Base-by-base conservation (phyloP, 371 early-diverging fungal species). In the Mucor indicus region DNA sequence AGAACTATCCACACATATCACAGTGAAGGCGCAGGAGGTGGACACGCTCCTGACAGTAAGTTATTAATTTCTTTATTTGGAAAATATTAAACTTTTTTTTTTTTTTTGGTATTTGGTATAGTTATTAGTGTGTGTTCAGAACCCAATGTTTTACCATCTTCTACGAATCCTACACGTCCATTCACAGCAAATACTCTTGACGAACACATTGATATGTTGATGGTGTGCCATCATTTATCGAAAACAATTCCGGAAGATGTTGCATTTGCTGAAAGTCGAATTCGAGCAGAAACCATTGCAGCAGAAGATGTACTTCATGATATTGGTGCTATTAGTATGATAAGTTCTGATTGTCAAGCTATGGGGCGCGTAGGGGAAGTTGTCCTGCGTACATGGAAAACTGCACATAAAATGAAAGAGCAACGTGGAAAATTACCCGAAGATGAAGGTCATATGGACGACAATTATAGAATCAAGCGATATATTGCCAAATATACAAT, bases 321-420 rank as follows among this genome's bases (percentile, higher is more conserved):
- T 52, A 67, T 91, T 41, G 96, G 96, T 17, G 93, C 95, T 15
- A 91, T 96, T 38, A 81, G 85, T 47, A 88, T 94, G 70, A 92
- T 96, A 52, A 86, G 87, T 53, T 89, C 90, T 12, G 96, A 96
- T 60, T 77, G 87, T 6, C 92, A 90, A 66, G 95, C 96, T 3
- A 96, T 96, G 95, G 96, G 95, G 10, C 81, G 95, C 10, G 83
- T 93, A 21, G 95, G 95, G 3, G 96, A 96, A 63, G 95, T 96
- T 0, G 69, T 95, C 1, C 53, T 83, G 16, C 73, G 95, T 38
- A 92, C 94, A 0, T 96, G 96, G 96, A 90, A 92, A 63, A 90
- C 93, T 8, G 94, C 94, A 1, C 85, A 90, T 55, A 91, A 93
- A 59, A 95, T 94, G 94, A 92, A 91, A 68, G 62, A 72, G 16